Conservation (phyloP, 139 green algal species). For the Eudorina sp. region DNA sequence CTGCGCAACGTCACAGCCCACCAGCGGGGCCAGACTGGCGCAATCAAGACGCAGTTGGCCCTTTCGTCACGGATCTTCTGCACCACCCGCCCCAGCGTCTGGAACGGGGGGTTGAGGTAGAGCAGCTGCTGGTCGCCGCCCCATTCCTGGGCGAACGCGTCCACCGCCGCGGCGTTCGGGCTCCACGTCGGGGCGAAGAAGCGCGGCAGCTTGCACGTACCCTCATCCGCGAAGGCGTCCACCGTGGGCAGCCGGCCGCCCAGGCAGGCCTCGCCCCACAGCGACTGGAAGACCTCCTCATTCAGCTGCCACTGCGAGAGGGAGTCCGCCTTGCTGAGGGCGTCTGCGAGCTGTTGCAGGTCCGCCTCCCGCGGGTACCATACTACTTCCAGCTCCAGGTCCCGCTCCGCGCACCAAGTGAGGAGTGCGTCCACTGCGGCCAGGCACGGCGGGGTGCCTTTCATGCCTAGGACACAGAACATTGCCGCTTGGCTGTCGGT, state of each 20-base stretch:
- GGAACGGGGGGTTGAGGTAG: not conserved
- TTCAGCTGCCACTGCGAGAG: not conserved
- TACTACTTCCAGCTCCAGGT: not conserved
- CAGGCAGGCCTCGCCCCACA: not conserved
- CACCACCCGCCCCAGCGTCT: not conserved
- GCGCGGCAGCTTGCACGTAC: not conserved
- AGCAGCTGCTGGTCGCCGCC: not conserved
- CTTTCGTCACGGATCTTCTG: not conserved
- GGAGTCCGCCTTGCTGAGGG: not conserved
- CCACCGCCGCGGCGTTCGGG: not conserved
- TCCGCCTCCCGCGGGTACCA: not conserved
- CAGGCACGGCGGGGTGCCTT: not conserved
- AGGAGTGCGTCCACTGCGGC: not conserved
- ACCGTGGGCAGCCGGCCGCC: not conserved
- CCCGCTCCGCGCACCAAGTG: not conserved
- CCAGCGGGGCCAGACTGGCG: not conserved
- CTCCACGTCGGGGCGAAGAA: not conserved
- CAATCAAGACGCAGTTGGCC: not conserved
- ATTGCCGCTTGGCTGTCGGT: not conserved
- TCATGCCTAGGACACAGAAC: constrained; percentile 24
- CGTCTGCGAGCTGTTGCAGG: not conserved
- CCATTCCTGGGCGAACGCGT: not conserved
- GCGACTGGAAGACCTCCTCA: not conserved
- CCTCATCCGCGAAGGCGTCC: not conserved
- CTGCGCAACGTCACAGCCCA: not conserved